Conservation (phyloP, 192 early-diverging fungal genomes). For the Linnemannia schmuckeri region DNA sequence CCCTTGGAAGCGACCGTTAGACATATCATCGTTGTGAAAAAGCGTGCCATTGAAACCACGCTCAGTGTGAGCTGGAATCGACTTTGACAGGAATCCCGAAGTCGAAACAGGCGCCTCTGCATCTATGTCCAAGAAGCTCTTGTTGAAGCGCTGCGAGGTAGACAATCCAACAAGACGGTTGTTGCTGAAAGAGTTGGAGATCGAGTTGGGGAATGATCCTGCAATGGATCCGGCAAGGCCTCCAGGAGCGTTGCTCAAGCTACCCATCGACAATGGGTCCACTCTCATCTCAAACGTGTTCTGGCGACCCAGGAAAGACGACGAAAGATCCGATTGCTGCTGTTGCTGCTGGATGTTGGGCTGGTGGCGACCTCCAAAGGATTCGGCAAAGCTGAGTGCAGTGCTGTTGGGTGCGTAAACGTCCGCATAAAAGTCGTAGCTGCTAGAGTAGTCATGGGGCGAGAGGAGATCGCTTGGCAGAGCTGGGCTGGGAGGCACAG, state of each 20-base stretch:
- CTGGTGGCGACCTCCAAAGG: conserved; percentile 47
- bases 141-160: conserved; percentile 49
- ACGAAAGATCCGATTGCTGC: conserved; percentile 41
- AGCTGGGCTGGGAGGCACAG: conserved; percentile 58
- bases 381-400: conserved; percentile 59
- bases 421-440: conserved; percentile 65
- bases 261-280: conserved; percentile 51
- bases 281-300: conserved; percentile 42
- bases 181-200: conserved; percentile 45
- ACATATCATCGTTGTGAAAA: conserved; percentile 58
- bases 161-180: conserved; percentile 34
- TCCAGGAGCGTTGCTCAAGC: conserved; percentile 35
- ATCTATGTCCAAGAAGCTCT: conserved; percentile 51
- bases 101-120: conserved; percentile 35
- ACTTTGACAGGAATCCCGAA: conserved; percentile 62
- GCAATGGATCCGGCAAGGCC: conserved; percentile 40
- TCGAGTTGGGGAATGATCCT: conserved; percentile 49
- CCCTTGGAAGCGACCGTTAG: conserved; percentile 47
- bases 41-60: conserved; percentile 60
- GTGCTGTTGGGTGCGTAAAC: conserved; percentile 56
- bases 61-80: conserved; percentile 59
- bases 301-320: conserved; percentile 42
- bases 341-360: conserved; percentile 56
- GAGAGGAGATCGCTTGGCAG: conserved; percentile 70
- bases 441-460: conserved; percentile 63